These are phyloP conservation scores for Gymnopus androsaceus DNA, from an alignment of 1,284 basidiomycete species.

Conservation along the genomic window DNA sequence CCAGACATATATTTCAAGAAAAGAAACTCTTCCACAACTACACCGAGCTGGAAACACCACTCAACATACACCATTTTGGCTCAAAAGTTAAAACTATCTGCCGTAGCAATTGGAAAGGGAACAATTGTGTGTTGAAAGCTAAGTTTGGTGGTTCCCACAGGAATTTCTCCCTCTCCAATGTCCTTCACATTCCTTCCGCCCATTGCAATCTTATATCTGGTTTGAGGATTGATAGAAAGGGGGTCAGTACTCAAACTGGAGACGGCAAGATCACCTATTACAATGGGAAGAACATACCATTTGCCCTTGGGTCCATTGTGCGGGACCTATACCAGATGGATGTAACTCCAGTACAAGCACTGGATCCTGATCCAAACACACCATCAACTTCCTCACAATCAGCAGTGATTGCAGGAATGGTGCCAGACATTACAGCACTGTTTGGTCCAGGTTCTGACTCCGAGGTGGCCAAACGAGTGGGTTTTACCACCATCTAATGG, in stretches of 20 bases:
- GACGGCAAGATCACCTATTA: conserved; percentile 13
- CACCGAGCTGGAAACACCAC: not conserved
- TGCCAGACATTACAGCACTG: not conserved
- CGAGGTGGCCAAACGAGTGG: not conserved
- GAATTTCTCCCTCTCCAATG: conserved; percentile 11
- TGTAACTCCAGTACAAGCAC: not conserved
- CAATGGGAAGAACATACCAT: not conserved
- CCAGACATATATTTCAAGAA: not conserved
- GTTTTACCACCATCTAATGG: not conserved
- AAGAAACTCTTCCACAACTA: conserved; percentile 14
- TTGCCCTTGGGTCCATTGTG: not conserved
- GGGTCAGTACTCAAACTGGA: conserved; percentile 15
- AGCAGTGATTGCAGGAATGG: not conserved
- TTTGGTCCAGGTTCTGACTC: not conserved
- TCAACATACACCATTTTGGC: conserved; percentile 16
- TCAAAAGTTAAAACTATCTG: conserved; percentile 6
- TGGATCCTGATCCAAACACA: too few relatives aligned
- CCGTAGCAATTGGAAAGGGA: conserved; percentile 18
- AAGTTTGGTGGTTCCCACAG: not conserved
- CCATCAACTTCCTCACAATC: not conserved
- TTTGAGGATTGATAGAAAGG: conserved; percentile 13
- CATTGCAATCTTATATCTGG: conserved; percentile 18
- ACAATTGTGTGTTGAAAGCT: conserved; percentile 11
- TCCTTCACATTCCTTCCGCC: conserved; percentile 14
- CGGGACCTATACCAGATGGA: not conserved